These are phyloP conservation scores for Lachancea fermentati DNA, from an alignment of 805 yeast species.

Conservation along the genomic window DNA sequence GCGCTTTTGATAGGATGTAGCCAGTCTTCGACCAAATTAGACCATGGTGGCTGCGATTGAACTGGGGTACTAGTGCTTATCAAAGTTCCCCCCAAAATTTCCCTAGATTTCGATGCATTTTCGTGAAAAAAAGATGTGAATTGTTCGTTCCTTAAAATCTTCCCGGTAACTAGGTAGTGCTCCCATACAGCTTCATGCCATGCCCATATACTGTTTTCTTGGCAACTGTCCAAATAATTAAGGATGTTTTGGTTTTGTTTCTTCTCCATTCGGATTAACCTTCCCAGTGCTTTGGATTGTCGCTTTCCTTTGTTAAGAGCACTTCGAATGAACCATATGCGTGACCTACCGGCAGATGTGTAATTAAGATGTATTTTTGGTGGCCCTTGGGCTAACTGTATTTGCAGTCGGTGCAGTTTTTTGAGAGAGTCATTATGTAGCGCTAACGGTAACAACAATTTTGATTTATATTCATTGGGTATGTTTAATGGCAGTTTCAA, in stretches of 20 bases:
- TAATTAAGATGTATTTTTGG: slow-evolving; percentile 19
- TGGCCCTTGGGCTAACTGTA: slow-evolving; percentile 23
- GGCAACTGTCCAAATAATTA: slow-evolving; percentile 15
- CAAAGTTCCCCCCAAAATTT: too few relatives aligned
- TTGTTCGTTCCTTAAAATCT: slow-evolving; percentile 2
- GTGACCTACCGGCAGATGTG: slow-evolving; percentile 23
- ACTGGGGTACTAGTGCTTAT: neutral
- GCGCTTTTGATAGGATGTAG: slow-evolving; percentile 18
- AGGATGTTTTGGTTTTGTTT: slow-evolving; percentile 17
- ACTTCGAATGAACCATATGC: slow-evolving; percentile 30
- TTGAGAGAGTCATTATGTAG: slow-evolving; percentile 18
- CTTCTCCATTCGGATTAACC: slow-evolving; percentile 20
- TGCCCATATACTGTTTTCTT: slow-evolving; percentile 21
- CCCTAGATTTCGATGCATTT: too few relatives aligned
- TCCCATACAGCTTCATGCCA: slow-evolving; percentile 32
- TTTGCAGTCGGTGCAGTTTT: slow-evolving; percentile 16
- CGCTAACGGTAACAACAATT: slow-evolving; percentile 26
- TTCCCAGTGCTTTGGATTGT: slow-evolving; percentile 24
- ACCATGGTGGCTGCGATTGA: neutral
- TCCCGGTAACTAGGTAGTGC: slow-evolving; percentile 13
- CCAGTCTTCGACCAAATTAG: slow-evolving; percentile 21
- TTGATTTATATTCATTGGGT: slow-evolving; percentile 13
- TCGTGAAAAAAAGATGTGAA: too few relatives aligned
- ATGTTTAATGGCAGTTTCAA: slow-evolving; percentile 15
- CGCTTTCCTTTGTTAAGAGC: slow-evolving; percentile 23